Evolutionary conservation across 768 basidiomycete species (phyloP), one percentile per base, ranked within the genome.

Genomic region (Dictyophora rubrovolvata): DNA sequence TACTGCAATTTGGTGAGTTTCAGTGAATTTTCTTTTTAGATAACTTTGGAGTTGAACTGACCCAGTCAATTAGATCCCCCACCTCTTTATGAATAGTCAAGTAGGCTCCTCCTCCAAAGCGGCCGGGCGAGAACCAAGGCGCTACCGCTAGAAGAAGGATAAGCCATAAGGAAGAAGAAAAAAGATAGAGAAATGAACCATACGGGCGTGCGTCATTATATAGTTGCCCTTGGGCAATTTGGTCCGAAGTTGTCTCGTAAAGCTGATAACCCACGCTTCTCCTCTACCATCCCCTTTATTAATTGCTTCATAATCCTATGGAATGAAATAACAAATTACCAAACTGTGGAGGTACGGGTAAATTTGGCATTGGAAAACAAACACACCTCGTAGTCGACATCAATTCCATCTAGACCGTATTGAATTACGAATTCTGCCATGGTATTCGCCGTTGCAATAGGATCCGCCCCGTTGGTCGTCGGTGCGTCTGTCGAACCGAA

Each of bases 31-130:
- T 48, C n/a, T 55, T 61, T 51, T 6, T 49, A 11, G 11, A 46
- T 36, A 4, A 42, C 10, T 14, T 14, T 12, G 7, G 11, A n/a
- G 10, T 42, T 12, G 21, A 50, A 80, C 79, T 65, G 79, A 84
- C 67, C 79, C 83, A 87, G 68, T 86, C 85, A 64, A 86, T 86
- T 20, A 78, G 68, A 62, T 67, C 71, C 6, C 84, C 84, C 17
- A 83, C 81, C 5, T 69, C 63, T 50, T 72, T 55, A 66, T 85
- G 73, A 18, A 87, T 77, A 55, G 72, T 74, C 23, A 80, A 70
- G 64, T 85, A 86, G 12, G 77, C 84, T 23, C 82, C 83, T 14
- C 60, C 65, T 17, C 67, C 61, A 17, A 63, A 66, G 48, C 66
- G 67, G 48, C 55, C 50, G 35, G 56, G 59, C 23, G 54, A 55